Conservation (phyloP, 2,329 filamentous ascomycete genomes). For the Lasiodiplodia sp. region DNA sequence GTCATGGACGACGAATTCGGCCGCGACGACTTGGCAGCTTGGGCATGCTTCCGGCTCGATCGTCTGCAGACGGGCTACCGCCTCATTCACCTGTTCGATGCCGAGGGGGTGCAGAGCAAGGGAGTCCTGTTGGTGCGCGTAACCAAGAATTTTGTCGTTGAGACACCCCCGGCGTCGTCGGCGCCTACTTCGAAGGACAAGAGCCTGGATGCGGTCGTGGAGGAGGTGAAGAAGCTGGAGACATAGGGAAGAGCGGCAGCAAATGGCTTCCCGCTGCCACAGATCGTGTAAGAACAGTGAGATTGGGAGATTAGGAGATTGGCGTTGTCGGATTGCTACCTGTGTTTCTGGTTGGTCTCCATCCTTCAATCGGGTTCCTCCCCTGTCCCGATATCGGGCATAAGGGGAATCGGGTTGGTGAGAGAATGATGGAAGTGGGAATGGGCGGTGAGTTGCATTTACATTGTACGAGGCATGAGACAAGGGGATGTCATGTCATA, state of each 20-base stretch:
- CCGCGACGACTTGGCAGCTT: conserved; percentile 79
- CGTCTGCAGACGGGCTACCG: conserved; percentile 77
- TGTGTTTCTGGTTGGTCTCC: background rate
- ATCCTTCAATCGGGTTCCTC: background rate
- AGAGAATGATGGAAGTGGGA: background rate
- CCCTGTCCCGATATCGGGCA: conserved; percentile 1
- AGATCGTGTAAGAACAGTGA: background rate
- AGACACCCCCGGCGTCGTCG: conserved; percentile 1
- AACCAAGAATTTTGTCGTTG: conserved; percentile 57
- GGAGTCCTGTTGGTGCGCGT: conserved; percentile 79
- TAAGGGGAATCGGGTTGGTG: background rate
- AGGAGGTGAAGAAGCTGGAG: conserved; percentile 13
- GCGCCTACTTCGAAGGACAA: background rate
- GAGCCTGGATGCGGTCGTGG: background rate
- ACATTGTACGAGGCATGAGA: conserved; percentile 9
- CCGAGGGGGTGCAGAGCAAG: conserved; percentile 68
- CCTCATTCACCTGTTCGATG: conserved; percentile 77
- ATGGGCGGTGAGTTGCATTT: conserved; percentile 22
- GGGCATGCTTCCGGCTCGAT: conserved; percentile 88
- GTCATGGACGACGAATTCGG: conserved; percentile 86
- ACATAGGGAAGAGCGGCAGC: background rate
- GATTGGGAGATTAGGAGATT: background rate
- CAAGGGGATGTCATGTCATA: background rate
- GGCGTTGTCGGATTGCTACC: background rate
- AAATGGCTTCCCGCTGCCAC: background rate